Evolutionary conservation across 139 green algal species (phyloP).

Genomic region (Coelastrella sp.): DNA sequence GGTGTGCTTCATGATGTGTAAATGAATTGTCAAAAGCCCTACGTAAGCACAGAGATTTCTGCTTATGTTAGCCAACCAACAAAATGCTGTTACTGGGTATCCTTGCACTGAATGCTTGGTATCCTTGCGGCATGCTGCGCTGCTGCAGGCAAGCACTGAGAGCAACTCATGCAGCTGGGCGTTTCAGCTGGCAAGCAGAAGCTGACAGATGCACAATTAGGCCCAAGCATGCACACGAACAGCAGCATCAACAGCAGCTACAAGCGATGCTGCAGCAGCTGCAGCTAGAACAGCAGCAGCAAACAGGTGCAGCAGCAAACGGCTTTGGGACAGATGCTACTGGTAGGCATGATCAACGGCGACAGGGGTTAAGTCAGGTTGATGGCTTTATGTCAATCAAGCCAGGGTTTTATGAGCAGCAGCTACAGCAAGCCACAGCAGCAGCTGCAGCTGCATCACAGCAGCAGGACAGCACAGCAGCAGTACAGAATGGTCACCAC

Average conservation of each 20-base stretch:
- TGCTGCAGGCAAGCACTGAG: conserved; percentile 35
- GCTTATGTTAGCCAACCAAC: no score
- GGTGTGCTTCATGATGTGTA: no score
- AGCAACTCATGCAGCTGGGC: conserved; percentile 27
- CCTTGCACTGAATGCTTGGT: not conserved
- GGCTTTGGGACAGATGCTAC: not conserved
- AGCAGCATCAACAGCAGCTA: conserved; percentile 30
- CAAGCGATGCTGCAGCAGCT: conserved; percentile 22
- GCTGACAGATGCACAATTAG: conserved; percentile 2
- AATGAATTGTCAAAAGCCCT: no score
- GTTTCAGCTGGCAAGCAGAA: conserved; percentile 26
- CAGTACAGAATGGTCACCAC: not conserved
- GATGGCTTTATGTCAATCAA: conserved; percentile 40
- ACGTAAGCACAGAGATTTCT: no score
- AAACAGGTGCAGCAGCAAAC: not conserved
- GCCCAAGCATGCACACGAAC: not conserved
- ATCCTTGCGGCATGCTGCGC: not conserved
- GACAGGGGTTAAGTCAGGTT: conserved; percentile 4
- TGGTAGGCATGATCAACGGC: not conserved
- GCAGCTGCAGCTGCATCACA: conserved; percentile 1
- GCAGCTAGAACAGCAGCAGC: not conserved
- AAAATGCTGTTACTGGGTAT: no score
- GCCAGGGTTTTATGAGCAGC: conserved; percentile 49
- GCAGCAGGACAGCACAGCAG: not conserved
- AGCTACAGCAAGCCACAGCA: conserved; percentile 38